A percentile compares a stretch with the other conserved stretches of the same genome.
These are phyloP conservation scores for Grosmannia clavigera DNA, from an alignment of 2,329 filamentous ascomycete genomes.

Conservation along the genomic window DNA sequence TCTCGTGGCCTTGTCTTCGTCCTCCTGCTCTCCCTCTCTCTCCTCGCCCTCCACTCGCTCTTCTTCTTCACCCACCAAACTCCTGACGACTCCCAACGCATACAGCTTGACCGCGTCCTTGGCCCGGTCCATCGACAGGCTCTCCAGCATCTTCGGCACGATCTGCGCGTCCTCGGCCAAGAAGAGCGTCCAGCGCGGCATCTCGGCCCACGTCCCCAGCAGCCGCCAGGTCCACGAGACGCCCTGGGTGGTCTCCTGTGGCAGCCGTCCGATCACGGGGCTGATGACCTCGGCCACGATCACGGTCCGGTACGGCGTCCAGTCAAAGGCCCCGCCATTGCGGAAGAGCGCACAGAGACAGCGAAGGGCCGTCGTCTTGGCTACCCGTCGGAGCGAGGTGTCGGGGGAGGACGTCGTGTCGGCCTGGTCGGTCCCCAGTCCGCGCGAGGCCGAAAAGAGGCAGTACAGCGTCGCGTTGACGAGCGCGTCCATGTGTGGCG, in stretches of 20 bases:
- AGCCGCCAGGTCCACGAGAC: slow-evolving; percentile 73
- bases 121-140: slow-evolving; percentile 51
- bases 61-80: slow-evolving; percentile 49
- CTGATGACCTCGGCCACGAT: slow-evolving; percentile 67
- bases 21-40: slow-evolving; percentile 24
- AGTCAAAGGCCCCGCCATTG: slow-evolving; percentile 54
- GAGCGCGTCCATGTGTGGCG: slow-evolving; percentile 54
- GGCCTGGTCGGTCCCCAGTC: too few relatives aligned
- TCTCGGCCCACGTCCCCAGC: slow-evolving; percentile 67
- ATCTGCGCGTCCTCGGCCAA: slow-evolving; percentile 50
- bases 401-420: slow-evolving; percentile 7
- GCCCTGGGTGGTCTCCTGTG: slow-evolving; percentile 77
- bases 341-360: slow-evolving; percentile 70
- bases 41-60: slow-evolving; percentile 23
- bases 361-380: slow-evolving; percentile 65
- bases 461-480: slow-evolving; percentile 74
- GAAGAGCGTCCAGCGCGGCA: slow-evolving; percentile 54
- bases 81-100: slow-evolving; percentile 62
- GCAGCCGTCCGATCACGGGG: slow-evolving; percentile 65
- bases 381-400: slow-evolving; percentile 49
- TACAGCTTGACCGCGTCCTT: slow-evolving; percentile 77
- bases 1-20: too few relatives aligned
- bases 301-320: slow-evolving; percentile 55
- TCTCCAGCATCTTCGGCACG: slow-evolving; percentile 60
- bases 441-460: slow-evolving; percentile 54